Percentiles rank a stretch among this genome's conserved stretches.
Evolutionary conservation across 73 alveolate species (phyloP).

Genomic region (Effrenium voratum): DNA sequence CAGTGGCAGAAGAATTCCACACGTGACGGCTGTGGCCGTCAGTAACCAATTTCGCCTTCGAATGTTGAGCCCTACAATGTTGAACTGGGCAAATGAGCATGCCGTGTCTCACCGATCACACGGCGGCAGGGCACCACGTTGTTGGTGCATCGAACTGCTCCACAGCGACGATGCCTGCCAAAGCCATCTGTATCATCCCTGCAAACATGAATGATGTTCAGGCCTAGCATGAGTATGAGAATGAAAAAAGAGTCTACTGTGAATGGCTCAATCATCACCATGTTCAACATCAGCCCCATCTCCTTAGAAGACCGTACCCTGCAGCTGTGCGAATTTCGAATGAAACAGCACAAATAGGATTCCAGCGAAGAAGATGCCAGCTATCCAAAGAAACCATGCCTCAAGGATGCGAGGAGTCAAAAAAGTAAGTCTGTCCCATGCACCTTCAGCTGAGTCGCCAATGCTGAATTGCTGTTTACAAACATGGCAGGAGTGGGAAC

Average conservation of each 20-base stretch:
- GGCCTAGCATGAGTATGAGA: conserved; percentile 50
- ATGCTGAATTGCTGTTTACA: conserved; percentile 78
- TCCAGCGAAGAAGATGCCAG: conserved; percentile 48
- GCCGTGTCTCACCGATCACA: too few relatives aligned
- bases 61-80: background rate
- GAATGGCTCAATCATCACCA: conserved; percentile 81
- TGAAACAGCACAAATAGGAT: background rate
- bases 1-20: background rate
- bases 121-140: background rate
- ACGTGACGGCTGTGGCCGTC: conserved; percentile 45
- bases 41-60: conserved; percentile 90
- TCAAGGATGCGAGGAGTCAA: background rate
- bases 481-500: conserved; percentile 75
- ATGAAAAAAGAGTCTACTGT: conserved; percentile 72
- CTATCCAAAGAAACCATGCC: conserved; percentile 90
- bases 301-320: background rate
- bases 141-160: conserved; percentile 68
- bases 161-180: conserved; percentile 70
- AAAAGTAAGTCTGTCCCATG: too few relatives aligned
- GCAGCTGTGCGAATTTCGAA: background rate
- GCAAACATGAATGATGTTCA: background rate
- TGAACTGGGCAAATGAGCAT: background rate
- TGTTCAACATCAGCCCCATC: conserved; percentile 77
- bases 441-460: background rate
- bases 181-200: background rate